Base-by-base conservation (phyloP, 169 alveolate genomes). In the Plasmodium coatneyi region DNA sequence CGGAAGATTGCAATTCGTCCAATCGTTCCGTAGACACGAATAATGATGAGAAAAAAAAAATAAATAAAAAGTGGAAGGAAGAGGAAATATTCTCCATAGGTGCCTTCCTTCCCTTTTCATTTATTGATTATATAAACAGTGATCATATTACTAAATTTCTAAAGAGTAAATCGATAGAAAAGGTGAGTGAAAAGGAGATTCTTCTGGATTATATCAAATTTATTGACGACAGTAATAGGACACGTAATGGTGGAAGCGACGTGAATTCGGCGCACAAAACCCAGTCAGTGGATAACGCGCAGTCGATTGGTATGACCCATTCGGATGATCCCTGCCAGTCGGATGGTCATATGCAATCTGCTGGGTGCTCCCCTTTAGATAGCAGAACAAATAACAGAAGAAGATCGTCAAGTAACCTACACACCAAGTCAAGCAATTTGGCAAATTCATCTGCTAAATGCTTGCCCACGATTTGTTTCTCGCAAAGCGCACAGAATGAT, bases 31-130 rank as follows among this genome's bases (percentile, higher is more conserved):
- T 78, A 32, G 79, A 86, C 80, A 52, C 14, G 22, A 25, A 34
- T 25, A 54, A 32, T 74, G 46, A 22, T n/a, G 80, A 28, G 9
- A 60, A 60, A 46, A 89, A 60, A 89, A 89, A 5, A 79, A 89
- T 89, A 79, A 60, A 89, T 79, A 89, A 89, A 89, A 89, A 89
- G 41, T 89, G 94, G 94, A 78, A 71, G 71, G 94, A 79, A 56
- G 94, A 89, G 32, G 87, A 89, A 89, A 89, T 89, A 41, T 89
- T 89, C 82, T 89, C 94, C 46, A 22, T 89, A 19, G 94, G 94
- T 19, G 90, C 82, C 19, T 89, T 89, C 72, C 52, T 89, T 41
- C 94, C 94, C 5, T 89, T 54, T 89, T 89, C 94, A 22, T 89
- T 89, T 66, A 79, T 89, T 32, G 94, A 89, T 89, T 89, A 89